These are phyloP conservation scores for Geopyxis carbonaria DNA, from an alignment of 495 filamentous ascomycete genomes.

Conservation along the genomic window DNA sequence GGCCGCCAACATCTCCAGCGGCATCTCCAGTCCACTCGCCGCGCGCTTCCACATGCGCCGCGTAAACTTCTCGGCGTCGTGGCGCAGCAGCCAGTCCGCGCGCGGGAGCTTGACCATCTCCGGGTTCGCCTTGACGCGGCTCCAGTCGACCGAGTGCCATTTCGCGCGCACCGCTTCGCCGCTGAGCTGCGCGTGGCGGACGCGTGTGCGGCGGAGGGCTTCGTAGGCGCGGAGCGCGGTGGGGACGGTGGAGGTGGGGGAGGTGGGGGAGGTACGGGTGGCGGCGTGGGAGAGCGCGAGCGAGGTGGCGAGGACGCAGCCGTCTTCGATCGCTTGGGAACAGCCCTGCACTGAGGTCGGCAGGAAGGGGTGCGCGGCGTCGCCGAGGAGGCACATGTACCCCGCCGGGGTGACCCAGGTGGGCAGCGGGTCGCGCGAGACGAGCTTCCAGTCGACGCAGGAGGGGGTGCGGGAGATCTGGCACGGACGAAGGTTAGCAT, in stretches of 20 bases:
- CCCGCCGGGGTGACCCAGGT: constrained; percentile 44
- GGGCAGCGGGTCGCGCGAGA: constrained; percentile 51
- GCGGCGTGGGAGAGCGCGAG: constrained; percentile 30
- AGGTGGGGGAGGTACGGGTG: not conserved
- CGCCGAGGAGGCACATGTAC: constrained; percentile 47
- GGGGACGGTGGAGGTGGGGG: constrained; percentile 26
- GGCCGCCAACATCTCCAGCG: constrained; percentile 16
- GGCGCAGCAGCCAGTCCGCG: constrained; percentile 42
- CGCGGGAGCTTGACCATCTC: constrained; percentile 37
- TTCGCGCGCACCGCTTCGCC: constrained; percentile 41
- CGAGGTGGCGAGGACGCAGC: constrained; percentile 45
- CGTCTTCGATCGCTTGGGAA: constrained; percentile 58
- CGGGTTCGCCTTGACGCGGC: constrained; percentile 40
- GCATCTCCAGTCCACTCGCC: constrained; percentile 13
- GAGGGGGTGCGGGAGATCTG: constrained; percentile 39
- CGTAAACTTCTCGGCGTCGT: constrained; percentile 40
- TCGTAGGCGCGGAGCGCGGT: constrained; percentile 33
- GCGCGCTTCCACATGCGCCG: constrained; percentile 16
- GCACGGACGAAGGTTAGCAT: not conserved
- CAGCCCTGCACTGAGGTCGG: constrained; percentile 57
- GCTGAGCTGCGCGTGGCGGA: constrained; percentile 39
- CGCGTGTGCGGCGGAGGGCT: constrained; percentile 36
- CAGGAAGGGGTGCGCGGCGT: constrained; percentile 57
- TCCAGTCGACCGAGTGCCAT: constrained; percentile 47
- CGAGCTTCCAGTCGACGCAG: constrained; percentile 51